phyloP scores from a whole-genome alignment of 1,284 basidiomycete genomes.

The Naganishia cerealis region DNA sequence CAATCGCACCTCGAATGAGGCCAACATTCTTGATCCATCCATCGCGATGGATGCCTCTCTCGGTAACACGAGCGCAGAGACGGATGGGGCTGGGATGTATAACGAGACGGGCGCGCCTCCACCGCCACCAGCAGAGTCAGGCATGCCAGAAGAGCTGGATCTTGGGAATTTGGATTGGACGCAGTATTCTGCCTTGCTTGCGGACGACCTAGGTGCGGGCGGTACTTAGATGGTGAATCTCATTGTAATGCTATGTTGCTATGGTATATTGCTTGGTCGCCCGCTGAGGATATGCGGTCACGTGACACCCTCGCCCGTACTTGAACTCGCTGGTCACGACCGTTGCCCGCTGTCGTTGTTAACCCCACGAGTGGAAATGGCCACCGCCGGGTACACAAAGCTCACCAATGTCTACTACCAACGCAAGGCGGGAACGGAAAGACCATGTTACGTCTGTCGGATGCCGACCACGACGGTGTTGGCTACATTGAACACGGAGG shows the following conservation, averaged over 20 bases:
- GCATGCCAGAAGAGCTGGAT: slow-evolving; percentile 25
- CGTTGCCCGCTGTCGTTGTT: no score
- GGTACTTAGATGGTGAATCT: slow-evolving; percentile 5
- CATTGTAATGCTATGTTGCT: no score
- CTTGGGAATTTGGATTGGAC: slow-evolving; percentile 23
- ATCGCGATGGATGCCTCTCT: neutral
- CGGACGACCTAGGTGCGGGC: neutral
- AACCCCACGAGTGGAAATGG: neutral
- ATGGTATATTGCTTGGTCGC: no score
- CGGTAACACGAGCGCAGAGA: neutral
- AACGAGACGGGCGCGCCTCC: neutral
- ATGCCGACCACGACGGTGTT: slow-evolving; percentile 49
- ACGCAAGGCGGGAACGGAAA: slow-evolving; percentile 48
- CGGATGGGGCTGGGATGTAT: neutral
- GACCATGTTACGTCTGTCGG: slow-evolving; percentile 52
- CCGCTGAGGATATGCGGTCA: no score
- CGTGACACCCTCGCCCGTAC: no score
- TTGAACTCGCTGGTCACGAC: neutral
- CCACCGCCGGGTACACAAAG: slow-evolving; percentile 1
- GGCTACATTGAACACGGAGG: slow-evolving; percentile 50
- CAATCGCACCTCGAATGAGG: no score
- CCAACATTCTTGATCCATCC: no score
- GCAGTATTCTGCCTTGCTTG: slow-evolving; percentile 23
- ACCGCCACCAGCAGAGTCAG: neutral
- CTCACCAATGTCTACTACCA: slow-evolving; percentile 51